Evolutionary conservation across 805 yeast species (phyloP), one percentile per base, ranked within the genome.

Genomic region (Lachancea cidri): DNA sequence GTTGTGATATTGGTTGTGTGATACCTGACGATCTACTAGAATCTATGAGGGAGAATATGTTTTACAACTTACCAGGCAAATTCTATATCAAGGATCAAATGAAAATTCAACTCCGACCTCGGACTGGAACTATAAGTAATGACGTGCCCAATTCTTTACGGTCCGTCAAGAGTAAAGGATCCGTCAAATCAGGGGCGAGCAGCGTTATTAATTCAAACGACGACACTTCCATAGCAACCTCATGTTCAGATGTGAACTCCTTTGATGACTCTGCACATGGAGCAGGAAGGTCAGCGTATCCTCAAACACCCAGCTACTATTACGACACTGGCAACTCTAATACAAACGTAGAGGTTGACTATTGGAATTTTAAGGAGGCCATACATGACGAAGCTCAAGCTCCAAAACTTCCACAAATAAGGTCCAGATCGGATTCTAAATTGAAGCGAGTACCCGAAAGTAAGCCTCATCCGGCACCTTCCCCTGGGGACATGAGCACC

Each of bases 1-100:
- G 79, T 16, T 67, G 79, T 36, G 69, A 70, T 13, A 71, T 73
- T 20, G 91, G 88, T 20, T 73, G 66, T 4, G 68, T 78, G 0
- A 50, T 83, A 15, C 73, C 79, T 17, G 81, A 78, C 34, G 67
- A 68, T 2, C 51, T 72, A 1, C 43, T 81, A 2, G 65, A 65
- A 2, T 46, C 49, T 1, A 50, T 76, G 1, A 50, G 74, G 8
- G 54, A 58, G 1, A 52, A 63, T 18, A 47, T 53, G 11, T 73
- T 71, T 42, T 46, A 54, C 6, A 57, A 60, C 25, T 46, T 60
- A 13, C 57, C 67, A 3, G 51, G 48, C 18, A 58, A 57, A 36
- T 46, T 62, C 20, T 61, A 34, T 35, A 34, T 62, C 11, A 60
- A 58, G 34, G 63, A 60, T 35, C 53, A 48, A 19, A 34, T 47